These are phyloP conservation scores for Clitocybe nebularis DNA, from an alignment of 1,284 basidiomycete species.

Conservation along the genomic window DNA sequence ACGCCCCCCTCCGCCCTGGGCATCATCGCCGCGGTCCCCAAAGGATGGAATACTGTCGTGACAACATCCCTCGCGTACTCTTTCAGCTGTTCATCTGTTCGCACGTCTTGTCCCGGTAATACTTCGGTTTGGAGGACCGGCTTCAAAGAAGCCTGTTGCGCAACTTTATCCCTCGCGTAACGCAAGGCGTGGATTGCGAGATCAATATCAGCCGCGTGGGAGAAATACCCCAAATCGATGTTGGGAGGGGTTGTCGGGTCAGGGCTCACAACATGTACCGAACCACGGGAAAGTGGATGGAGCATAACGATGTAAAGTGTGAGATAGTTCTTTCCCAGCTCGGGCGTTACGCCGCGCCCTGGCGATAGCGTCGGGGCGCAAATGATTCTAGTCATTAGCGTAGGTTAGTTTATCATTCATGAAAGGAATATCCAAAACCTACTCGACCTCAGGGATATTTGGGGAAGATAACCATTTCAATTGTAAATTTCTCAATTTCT, in stretches of 20 bases:
- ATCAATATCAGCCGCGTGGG: not conserved
- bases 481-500: no score
- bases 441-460: no score
- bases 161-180: not conserved
- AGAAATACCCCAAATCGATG: not conserved
- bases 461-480: no score
- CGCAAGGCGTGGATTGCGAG: not conserved
- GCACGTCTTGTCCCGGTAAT: no score
- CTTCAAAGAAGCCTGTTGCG: not conserved
- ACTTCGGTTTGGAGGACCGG: not conserved
- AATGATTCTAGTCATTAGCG: no score
- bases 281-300: not conserved
- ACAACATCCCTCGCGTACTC: not conserved
- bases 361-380: no score
- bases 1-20: slow-evolving; percentile 47
- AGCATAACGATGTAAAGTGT: not conserved
- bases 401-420: no score
- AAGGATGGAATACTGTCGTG: slow-evolving; percentile 11
- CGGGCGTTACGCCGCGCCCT: no score
- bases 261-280: not conserved
- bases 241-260: not conserved
- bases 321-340: not conserved
- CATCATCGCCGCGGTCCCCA: slow-evolving; percentile 46
- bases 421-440: no score
- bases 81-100: not conserved